Evolutionary conservation across 1,284 basidiomycete genomes (phyloP).

Genomic region (Butyriboletus regius): DNA sequence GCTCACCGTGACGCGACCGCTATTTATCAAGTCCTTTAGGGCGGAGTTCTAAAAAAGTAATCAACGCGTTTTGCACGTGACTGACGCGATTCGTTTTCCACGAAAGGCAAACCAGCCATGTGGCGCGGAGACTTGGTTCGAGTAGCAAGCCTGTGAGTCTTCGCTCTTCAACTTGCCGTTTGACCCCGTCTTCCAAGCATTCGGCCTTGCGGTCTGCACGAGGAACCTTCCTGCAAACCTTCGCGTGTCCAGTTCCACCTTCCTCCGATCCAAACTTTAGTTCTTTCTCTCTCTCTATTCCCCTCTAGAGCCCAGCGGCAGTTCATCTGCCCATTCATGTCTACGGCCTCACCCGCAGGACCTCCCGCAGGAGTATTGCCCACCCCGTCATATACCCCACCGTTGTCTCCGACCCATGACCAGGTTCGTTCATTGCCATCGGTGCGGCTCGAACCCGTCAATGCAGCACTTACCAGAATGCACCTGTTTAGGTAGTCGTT

Average conservation of each 20-base stretch:
- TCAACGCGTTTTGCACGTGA: slow-evolving; percentile 35
- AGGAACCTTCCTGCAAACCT: slow-evolving; percentile 22
- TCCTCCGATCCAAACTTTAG: slow-evolving; percentile 18
- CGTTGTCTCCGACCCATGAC: slow-evolving; percentile 37
- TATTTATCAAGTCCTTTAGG: slow-evolving; percentile 28
- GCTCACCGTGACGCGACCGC: slow-evolving; percentile 17
- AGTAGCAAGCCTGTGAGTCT: neutral
- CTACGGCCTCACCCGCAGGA: slow-evolving; percentile 21
- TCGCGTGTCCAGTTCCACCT: slow-evolving; percentile 14
- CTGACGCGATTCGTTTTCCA: slow-evolving; percentile 22
- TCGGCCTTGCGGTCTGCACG: slow-evolving; percentile 32
- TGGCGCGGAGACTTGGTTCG: slow-evolving; percentile 18
- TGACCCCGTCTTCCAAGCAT: slow-evolving; percentile 7
- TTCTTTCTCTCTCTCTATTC: slow-evolving; percentile 1
- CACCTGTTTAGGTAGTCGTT: slow-evolving; percentile 46
- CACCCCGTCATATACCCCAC: slow-evolving; percentile 19
- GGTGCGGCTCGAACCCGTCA: slow-evolving; percentile 10
- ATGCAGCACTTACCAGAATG: slow-evolving; percentile 25
- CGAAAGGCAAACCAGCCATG: slow-evolving; percentile 11
- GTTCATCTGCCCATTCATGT: slow-evolving; percentile 30
- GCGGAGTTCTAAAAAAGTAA: slow-evolving; percentile 29
- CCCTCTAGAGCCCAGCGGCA: slow-evolving; percentile 15
- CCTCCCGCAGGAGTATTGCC: slow-evolving; percentile 30
- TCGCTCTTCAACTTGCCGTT: slow-evolving; percentile 4
- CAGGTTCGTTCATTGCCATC: slow-evolving; percentile 34